Evolutionary conservation across 441 rosid species (phyloP), one percentile per base, ranked within the genome.

Genomic region (Erysimum cheiri): DNA sequence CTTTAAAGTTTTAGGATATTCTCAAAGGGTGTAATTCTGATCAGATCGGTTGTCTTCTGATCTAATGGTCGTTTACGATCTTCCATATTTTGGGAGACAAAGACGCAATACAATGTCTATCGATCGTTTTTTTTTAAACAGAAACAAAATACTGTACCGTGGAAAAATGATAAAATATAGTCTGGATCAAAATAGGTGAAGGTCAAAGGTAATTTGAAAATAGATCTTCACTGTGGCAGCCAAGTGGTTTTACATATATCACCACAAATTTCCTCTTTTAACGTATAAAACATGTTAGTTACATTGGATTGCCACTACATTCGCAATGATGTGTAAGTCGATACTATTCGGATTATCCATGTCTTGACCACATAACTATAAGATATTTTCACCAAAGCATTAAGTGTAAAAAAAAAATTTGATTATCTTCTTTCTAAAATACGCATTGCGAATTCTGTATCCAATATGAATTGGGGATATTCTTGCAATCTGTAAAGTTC

Each of bases 401-500:
- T 37, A 40, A 40, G 15, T 41, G 46, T 12, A 14, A 11, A 29
- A 11, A 13, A 19, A 19, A 19, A 19, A 14, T 0, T 4, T 9
- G 17, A 28, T 6, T 46, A 44, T 31, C 3, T 32, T 47, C 56
- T 47, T 47, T 46, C 26, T 26, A 7, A 37, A 14, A 43, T 17
- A 22, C 17, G 29, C 55, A 48, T 47, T 17, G 14, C 10, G 57
- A 33, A 50, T 64, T 49, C 24, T 37, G 69, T 49, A 49, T 52
- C 70, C 49, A 50, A 52, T 5, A 48, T 48, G 9, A 65, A 41
- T 37, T 37, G 60, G 37, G 22, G 8, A 37, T 64, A 49, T 49
- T 64, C 69, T 50, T 37, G 41, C 52, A 54, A 41, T 8, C 72
- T 43, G 55, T 67, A 56, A 67, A 55, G 64, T 67, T 56, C 71